Percentiles rank a stretch among this genome's conserved stretches.
Conservation (phyloP, 1,139 yeast species). For the Blastobotrys niveus region DNA sequence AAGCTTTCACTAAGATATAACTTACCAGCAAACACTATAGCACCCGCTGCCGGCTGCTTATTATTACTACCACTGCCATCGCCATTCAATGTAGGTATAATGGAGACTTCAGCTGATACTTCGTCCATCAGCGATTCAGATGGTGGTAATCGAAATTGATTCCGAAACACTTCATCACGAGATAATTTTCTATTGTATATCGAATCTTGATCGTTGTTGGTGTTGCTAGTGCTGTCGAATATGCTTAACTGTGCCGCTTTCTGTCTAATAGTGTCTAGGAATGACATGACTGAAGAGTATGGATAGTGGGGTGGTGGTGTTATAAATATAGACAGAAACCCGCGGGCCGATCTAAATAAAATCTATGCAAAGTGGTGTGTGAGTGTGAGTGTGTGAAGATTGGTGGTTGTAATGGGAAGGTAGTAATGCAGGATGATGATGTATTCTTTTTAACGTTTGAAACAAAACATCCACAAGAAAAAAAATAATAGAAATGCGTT, state of each 20-base stretch:
- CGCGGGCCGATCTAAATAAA: too few species aligned
- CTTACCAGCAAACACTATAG: conserved; percentile 47
- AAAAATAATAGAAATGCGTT: too few species aligned
- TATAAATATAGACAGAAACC: neutral
- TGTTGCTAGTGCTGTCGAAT: conserved; percentile 33
- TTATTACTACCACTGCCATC: conserved; percentile 7
- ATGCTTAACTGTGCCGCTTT: conserved; percentile 43
- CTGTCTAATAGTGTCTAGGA: conserved; percentile 44
- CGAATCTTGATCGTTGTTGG: conserved; percentile 24
- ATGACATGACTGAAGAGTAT: conserved; percentile 40
- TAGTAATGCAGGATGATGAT: too few species aligned
- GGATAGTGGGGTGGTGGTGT: neutral
- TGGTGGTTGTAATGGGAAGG: too few species aligned
- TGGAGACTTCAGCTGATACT: conserved; percentile 60
- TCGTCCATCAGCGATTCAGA: conserved; percentile 62
- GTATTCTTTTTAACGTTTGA: too few species aligned
- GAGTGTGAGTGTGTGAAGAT: neutral
- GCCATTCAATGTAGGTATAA: conserved; percentile 35
- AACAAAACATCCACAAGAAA: too few species aligned
- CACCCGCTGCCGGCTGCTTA: conserved; percentile 6
- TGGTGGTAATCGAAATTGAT: conserved; percentile 63
- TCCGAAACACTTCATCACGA: conserved; percentile 65
- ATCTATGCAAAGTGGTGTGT: neutral
- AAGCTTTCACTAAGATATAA: conserved; percentile 68
- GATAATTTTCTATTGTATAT: conserved; percentile 37